A percentile compares a stretch with the other conserved stretches of the same genome.
Evolutionary conservation across 1,284 basidiomycete genomes (phyloP).

Genomic region (Trichosporon sp.): DNA sequence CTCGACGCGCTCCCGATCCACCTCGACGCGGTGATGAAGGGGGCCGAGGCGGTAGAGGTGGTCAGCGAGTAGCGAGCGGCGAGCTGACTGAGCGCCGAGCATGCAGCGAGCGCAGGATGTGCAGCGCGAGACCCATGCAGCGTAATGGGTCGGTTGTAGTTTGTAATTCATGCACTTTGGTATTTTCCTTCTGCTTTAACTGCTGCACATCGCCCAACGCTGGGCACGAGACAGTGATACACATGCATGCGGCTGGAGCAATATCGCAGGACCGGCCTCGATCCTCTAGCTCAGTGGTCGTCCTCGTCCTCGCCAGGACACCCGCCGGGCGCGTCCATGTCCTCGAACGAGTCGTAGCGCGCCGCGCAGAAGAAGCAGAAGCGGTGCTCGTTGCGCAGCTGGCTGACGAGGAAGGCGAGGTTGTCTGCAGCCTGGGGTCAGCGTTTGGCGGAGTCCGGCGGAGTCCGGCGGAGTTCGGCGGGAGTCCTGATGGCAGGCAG

Average conservation of each 20-base stretch:
- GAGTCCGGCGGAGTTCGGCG: no score
- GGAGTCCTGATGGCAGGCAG: no score
- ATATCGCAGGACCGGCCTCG: no score
- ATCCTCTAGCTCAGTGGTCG: no score
- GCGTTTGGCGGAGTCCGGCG: neutral
- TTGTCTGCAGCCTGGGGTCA: slow-evolving; percentile 33
- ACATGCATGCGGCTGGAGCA: no score
- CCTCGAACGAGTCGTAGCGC: slow-evolving; percentile 39
- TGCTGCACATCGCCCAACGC: no score
- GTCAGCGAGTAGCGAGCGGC: neutral
- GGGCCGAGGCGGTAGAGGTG: neutral
- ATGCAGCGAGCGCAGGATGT: no score
- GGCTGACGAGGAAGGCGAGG: slow-evolving; percentile 40
- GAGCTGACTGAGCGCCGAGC: no score
- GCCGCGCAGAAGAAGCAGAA: slow-evolving; percentile 49
- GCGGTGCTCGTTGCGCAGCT: slow-evolving; percentile 44
- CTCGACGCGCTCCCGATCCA: slow-evolving; percentile 9
- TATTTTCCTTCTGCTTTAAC: no score
- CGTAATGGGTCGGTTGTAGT: neutral
- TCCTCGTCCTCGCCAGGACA: slow-evolving; percentile 50
- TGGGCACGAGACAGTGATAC: no score
- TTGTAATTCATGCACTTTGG: neutral
- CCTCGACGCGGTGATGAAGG: slow-evolving; percentile 5
- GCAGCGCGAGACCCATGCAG: no score
- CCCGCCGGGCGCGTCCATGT: slow-evolving; percentile 47